Base-by-base conservation (phyloP, 2,329 filamentous ascomycete genomes). In the Hypoxylon sp. region DNA sequence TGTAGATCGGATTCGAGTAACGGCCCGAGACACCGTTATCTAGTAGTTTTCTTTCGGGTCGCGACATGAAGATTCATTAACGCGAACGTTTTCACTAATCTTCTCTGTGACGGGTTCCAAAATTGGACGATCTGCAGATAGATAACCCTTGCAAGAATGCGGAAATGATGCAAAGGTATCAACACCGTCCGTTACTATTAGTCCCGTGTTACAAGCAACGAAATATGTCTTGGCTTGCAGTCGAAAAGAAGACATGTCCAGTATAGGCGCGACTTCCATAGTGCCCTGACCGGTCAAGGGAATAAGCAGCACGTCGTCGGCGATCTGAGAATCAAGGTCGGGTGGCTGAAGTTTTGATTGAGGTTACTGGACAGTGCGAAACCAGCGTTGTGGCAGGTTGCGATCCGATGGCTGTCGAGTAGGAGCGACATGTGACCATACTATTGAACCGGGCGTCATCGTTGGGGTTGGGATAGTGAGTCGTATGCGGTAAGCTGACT, bases 401-500 rank as follows among this genome's bases (percentile, higher is more conserved):
- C 63, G 69, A 68, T 71, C 67, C 67, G 67, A 70, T 64, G 48
- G 17, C 51, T 64, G 61, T 60, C 48, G 23, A 58, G 58, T 59
- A 61, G 32, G 45, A 61, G 46, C 51, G 46, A 52, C 67, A 68
- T 70, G 69, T 59, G 67, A 65, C 61, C 56, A 60, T 53, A 53
- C 51, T 51, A 56, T 56, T 36, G 38, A 50, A 45, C 38, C 36
- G 51, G 49, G 57, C 56, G 41, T 59, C 53, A 53, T 56, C 48
- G 21, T 69, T 43, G 52, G 61, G 53, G 51, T 60, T 62, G 52
- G 50, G 32, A 71, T 34, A 60, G 61, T 63, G 28, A 60, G 32
- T 36, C 21, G 52, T 67, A 70, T 70, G 62, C 65, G 62, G 70
- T 72, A 72, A 72, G 70, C 70, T 72, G 70, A 72, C 65, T 67